A percentile compares a stretch with the other conserved stretches of the same genome.
phyloP scores from a whole-genome alignment of 78 protist genomes.

The Speleostelium caveatum region DNA sequence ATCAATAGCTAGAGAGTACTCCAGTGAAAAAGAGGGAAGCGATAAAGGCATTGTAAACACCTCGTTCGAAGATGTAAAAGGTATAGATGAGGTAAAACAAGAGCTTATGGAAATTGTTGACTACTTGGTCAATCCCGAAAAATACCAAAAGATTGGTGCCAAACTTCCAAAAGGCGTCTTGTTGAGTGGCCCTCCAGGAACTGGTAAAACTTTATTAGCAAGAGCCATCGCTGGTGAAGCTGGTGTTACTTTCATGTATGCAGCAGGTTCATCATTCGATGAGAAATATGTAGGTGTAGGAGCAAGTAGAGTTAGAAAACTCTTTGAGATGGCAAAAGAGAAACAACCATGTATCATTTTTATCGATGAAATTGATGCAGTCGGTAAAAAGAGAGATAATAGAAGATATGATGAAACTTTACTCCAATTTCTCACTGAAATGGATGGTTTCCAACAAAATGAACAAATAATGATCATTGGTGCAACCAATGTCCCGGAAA shows the following conservation, averaged over 20 bases:
- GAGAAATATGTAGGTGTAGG: conserved; percentile 98
- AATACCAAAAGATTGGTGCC: conserved; percentile 93
- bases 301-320: conserved; percentile 93
- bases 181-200: conserved; percentile 96
- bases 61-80: conserved; percentile 80
- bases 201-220: conserved; percentile 98
- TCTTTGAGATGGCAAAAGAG: conserved; percentile 87
- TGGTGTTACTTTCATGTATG: conserved; percentile 91
- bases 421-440: conserved; percentile 91
- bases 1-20: not conserved
- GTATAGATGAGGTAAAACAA: conserved; percentile 88
- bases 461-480: conserved; percentile 94
- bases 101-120: conserved; percentile 92
- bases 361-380: conserved; percentile 97
- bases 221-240: conserved; percentile 97
- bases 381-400: conserved; percentile 87
- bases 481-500: conserved; percentile 94
- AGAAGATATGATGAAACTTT: conserved; percentile 88
- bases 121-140: conserved; percentile 89
- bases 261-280: conserved; percentile 92
- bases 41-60: conserved; percentile 11
- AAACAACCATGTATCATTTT: conserved; percentile 93
- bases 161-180: conserved; percentile 92
- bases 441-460: conserved; percentile 86
- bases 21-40: conserved; percentile 19